A percentile compares a stretch with the other conserved stretches of the same genome.
phyloP scores from a whole-genome alignment of 2,329 filamentous ascomycete genomes.

The Domatiomyces globalis region DNA sequence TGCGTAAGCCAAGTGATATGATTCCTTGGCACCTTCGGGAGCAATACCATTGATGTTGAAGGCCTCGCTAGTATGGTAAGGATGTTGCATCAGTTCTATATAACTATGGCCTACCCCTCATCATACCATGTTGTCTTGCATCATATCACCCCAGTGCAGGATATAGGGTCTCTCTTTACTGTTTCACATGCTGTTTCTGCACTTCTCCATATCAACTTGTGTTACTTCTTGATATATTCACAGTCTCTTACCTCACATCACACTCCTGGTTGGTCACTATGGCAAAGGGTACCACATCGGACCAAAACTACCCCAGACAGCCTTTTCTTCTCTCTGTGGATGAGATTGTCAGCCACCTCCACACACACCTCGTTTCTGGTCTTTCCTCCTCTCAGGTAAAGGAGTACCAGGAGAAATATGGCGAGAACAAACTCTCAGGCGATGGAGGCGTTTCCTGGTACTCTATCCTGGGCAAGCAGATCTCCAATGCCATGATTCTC shows the following conservation, averaged over 20 bases:
- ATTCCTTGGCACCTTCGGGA: not conserved
- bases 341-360: conserved; percentile 30
- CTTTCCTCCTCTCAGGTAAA: conserved; percentile 30
- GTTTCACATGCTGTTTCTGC: not conserved
- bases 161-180: not conserved
- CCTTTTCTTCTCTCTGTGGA: conserved; percentile 25
- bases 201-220: not conserved
- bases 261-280: conserved; percentile 5
- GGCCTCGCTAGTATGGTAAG: not conserved
- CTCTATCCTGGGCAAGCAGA: conserved; percentile 38
- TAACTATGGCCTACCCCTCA: not conserved
- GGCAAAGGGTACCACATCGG: conserved; percentile 10
- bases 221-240: not conserved
- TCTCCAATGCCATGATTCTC: conserved; percentile 43
- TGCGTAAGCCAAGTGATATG: not conserved
- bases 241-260: not conserved
- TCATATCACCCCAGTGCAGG: not conserved
- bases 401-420: conserved; percentile 33
- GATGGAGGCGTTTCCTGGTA: conserved; percentile 33
- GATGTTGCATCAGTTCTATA: not conserved
- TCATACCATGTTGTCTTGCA: not conserved
- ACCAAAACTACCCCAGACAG: conserved; percentile 21
- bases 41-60: not conserved
- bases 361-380: conserved; percentile 36
- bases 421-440: conserved; percentile 36